Base-by-base conservation (phyloP, 129 eudicot species). In the sunflower (Helianthus annuus) region DNA sequence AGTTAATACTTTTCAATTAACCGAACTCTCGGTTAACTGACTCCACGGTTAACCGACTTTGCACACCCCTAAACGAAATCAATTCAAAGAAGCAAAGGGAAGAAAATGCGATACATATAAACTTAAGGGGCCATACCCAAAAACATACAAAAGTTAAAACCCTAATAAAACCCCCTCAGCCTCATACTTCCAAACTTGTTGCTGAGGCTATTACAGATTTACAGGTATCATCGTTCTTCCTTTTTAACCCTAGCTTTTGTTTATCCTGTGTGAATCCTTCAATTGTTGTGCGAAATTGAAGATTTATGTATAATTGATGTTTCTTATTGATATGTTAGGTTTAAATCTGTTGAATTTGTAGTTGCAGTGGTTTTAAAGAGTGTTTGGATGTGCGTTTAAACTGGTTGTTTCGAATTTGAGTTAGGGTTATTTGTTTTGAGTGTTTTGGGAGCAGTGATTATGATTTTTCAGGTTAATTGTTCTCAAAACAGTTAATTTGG, bases 271-370 rank as follows among this genome's bases (percentile, higher is more conserved):
- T 51, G 45, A 2, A 51, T 74, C 10, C 39, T 52, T 74, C 82
- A 84, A 73, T 61, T 76, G 22, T 66, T 82, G 84, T 84, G 85
- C 81, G 46, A 77, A 46, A 69, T 73, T 58, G 45, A 48, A 71
- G 10, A 11, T 12, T 80, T 62, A 48, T 78, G 64, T 5, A n/a
- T 65, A 64, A 1, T 74, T 40, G 71, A 39, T 65, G 48, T 54
- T 65, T 76, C 78, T 64, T 82, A 49, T 74, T 72, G 55, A 66
- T 69, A 17, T 51, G 12, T 14, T 24, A 7, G 27, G 76, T 68
- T 58, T 58, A 39, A 6, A 11, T 65, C 2, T 65, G 54, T 15
- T 29, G 10, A 66, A 44, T 10, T 44, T 66, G 22, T 67, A 12
- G 24, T 22, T 48, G 12, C 42, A 34, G 34, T 67, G 4, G 15